Evolutionary conservation across 192 early-diverging fungal species (phyloP).

Genomic region (Coemansia sp.): DNA sequence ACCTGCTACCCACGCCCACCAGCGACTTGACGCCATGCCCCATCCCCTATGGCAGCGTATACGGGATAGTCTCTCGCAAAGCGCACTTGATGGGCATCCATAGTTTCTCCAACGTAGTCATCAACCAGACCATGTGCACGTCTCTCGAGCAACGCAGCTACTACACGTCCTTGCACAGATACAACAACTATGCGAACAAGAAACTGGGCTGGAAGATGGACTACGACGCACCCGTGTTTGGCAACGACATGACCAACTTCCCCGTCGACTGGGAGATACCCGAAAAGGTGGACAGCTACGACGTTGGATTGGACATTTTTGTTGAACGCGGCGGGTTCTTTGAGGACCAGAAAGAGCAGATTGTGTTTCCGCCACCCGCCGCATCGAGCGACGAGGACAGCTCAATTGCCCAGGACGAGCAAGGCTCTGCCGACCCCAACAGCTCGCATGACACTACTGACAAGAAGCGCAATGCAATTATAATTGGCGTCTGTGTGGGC

Average conservation of each 20-base stretch:
- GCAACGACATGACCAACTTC: background rate
- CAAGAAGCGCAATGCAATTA: constrained; percentile 3
- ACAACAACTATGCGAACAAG: background rate
- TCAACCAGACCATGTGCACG: background rate
- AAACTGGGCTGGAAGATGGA: background rate
- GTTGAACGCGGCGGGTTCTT: constrained; percentile 1
- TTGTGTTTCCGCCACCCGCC: background rate
- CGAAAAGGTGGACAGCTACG: background rate
- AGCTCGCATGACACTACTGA: background rate
- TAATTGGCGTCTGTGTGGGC: constrained; percentile 4
- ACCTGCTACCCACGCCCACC: background rate
- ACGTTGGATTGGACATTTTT: background rate
- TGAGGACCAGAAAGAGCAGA: background rate
- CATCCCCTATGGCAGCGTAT: background rate
- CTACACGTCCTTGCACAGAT: background rate
- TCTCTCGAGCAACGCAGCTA: background rate
- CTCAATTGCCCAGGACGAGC: no score
- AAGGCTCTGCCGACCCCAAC: background rate
- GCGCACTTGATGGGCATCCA: constrained; percentile 6
- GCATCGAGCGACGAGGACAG: no score
- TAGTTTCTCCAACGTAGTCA: background rate
- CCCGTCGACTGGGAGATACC: background rate
- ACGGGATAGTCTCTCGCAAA: background rate
- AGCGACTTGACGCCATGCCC: background rate
- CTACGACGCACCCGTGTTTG: background rate